Conservation (phyloP, 148 eudicot genomes). For the Vaccinium macrocarpon region DNA sequence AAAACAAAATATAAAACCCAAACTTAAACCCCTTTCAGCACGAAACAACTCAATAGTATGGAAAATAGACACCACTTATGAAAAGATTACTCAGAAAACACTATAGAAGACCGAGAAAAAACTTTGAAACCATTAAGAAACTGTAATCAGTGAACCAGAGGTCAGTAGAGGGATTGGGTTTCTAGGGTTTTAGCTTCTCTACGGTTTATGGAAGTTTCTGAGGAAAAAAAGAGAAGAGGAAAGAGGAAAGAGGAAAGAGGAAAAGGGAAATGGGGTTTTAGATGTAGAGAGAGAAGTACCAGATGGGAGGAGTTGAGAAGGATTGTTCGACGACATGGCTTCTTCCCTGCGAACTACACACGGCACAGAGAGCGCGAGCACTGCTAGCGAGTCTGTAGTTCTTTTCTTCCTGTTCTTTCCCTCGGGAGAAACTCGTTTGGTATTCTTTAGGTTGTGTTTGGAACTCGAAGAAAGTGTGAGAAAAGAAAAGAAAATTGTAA, state of each 20-base stretch:
- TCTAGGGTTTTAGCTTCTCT: neutral
- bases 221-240: neutral
- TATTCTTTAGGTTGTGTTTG: too few relatives aligned
- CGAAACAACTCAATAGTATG: neutral
- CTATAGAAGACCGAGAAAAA: neutral
- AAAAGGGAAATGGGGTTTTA: neutral
- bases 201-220: neutral
- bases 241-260: neutral
- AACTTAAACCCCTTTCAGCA: neutral
- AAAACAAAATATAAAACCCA: neutral
- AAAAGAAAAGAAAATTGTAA: too few relatives aligned
- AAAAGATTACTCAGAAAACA: neutral
- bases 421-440: too few relatives aligned
- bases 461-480: too few relatives aligned
- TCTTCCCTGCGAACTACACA: neutral
- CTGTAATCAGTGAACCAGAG: neutral
- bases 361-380: neutral
- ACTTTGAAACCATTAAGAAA: neutral
- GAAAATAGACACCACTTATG: neutral
- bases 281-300: conserved; percentile 31
- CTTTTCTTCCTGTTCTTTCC: neutral
- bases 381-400: neutral
- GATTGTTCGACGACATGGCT: conserved; percentile 52
- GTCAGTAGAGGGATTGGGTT: too few relatives aligned
- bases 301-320: conserved; percentile 85